A percentile compares a stretch with the other conserved stretches of the same genome.
Evolutionary conservation across 176 grass and related monocot species (phyloP).

Genomic region (Carex pumila): DNA sequence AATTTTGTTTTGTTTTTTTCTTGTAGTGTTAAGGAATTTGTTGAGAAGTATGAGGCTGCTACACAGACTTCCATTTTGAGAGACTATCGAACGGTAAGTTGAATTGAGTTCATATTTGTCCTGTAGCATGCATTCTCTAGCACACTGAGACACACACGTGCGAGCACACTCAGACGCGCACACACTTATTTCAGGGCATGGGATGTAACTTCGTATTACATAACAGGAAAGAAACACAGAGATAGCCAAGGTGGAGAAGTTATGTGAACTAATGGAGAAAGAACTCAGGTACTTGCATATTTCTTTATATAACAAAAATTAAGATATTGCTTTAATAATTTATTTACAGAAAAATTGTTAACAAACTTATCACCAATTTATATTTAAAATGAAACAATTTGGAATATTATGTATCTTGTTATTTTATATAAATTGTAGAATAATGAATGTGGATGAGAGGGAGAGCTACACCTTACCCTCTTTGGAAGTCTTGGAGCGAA

Average conservation of each 20-base stretch:
- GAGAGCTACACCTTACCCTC: constrained; percentile 65
- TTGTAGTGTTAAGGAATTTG: constrained; percentile 53
- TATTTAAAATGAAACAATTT: neutral
- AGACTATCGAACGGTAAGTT: constrained; percentile 50
- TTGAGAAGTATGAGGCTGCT: constrained; percentile 72
- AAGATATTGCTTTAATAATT: neutral
- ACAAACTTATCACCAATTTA: neutral
- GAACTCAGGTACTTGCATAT: constrained; percentile 48
- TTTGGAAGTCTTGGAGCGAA: constrained; percentile 64
- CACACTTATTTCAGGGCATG: neutral
- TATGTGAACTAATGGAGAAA: constrained; percentile 78
- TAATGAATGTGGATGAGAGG: constrained; percentile 60
- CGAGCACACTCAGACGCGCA: neutral
- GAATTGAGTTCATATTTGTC: neutral
- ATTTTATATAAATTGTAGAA: constrained; percentile 19
- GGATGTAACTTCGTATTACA: neutral
- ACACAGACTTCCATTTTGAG: constrained; percentile 74
- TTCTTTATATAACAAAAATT: neutral
- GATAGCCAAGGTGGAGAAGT: constrained; percentile 55
- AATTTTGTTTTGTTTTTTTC: neutral
- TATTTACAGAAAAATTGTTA: neutral
- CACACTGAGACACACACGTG: neutral
- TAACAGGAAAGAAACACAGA: constrained; percentile 63
- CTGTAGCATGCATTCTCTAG: neutral
- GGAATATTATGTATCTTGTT: neutral